Base-by-base conservation (phyloP, 208 protist species). In the Trypanosomatidae sp. region DNA sequence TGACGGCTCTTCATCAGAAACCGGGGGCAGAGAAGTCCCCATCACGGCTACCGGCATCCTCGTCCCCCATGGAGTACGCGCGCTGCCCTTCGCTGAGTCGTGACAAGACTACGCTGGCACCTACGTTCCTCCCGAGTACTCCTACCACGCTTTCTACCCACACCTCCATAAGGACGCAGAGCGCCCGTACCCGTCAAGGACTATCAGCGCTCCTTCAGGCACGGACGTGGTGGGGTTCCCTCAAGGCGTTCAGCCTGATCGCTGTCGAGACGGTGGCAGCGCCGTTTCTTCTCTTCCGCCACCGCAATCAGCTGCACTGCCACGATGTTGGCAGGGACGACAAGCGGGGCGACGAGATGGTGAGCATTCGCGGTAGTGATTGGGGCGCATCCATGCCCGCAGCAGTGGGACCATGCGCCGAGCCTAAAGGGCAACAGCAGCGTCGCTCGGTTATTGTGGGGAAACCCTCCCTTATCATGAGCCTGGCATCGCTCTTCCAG, bases 221-320 rank as follows among this genome's bases (percentile, higher is more conserved):
- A 39, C 68, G 59, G 5, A 74, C 64, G 69, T 80, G 50, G 69
- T 66, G 52, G 22, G 68, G 67, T 30, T 74, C 43, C 3, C 3
- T 62, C 62, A 41, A 33, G 33, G 0, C 33, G 25, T 43, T 74
- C 41, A 28, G 71, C 7, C 12, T 17, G n/a, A 50, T 80, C 10
- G 69, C 69, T 2, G 44, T 55, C 17, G 68, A 67, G 7, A 60
- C 69, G n/a, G 59, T 74, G 49, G 69, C 65, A 8, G 75, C 75
- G 4, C 75, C 75, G 12, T 80, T 80, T 39, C 55, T 71, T 9
- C 75, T 59, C 52, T 52, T 71, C 50, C n/a, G 47, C 60, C 19
- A 17, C 49, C 25, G 53, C 50, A 8, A 28, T n/a, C 73, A 25
- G 30, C 33, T 9, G 46, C 47, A 25, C 52, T 17, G 9, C 39